Evolutionary conservation across 306 rosid genomes (phyloP), one percentile per base, ranked within the genome.

Genomic region (Prinsepia uniflora): DNA sequence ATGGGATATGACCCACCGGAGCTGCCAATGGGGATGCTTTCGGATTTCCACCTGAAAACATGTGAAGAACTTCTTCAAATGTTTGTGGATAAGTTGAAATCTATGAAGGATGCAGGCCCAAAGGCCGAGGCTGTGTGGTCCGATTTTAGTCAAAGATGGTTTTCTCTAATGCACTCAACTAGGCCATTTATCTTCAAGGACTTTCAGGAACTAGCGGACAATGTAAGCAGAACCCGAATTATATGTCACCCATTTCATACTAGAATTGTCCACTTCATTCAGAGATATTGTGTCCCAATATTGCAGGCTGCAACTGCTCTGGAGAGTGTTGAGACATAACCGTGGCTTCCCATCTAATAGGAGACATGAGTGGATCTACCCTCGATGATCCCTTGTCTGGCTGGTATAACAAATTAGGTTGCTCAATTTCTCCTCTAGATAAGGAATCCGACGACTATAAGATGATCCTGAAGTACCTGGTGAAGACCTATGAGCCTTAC

Each of bases 61-160:
- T 94, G 98, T 72, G 89, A 90, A 80, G 95, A 80, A 52, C 79
- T 83, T 61, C 85, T 93, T 24, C 75, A 79, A 41, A 86, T 85
- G 62, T 94, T 88, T 71, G 76, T 88, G 10, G 91, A 84, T 67
- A 82, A 68, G 30, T 74, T 87, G 40, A 89, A 85, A 65, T 77
- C 96, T 74, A 72, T 78, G 83, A 65, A 83, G 44, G 96, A 93
- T 57, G 75, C 81, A 0, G 91, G 95, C 17, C 84, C 80, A 2
- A 83, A 81, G 67, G 84, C 92, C 9, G 96, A 84, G 72, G 97
- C 88, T 45, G 75, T 86, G 44, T 87, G 98, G 98, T 80, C 88
- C 2, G 96, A 89, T 65, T 94, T 85, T 50, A 91, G 98, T 84
- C 96, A 94, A 71, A 89, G 84, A 78, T 94, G 96, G 97, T 89